Evolutionary conservation across 768 basidiomycete genomes (phyloP).

Genomic region (Cubamyces sp.): DNA sequence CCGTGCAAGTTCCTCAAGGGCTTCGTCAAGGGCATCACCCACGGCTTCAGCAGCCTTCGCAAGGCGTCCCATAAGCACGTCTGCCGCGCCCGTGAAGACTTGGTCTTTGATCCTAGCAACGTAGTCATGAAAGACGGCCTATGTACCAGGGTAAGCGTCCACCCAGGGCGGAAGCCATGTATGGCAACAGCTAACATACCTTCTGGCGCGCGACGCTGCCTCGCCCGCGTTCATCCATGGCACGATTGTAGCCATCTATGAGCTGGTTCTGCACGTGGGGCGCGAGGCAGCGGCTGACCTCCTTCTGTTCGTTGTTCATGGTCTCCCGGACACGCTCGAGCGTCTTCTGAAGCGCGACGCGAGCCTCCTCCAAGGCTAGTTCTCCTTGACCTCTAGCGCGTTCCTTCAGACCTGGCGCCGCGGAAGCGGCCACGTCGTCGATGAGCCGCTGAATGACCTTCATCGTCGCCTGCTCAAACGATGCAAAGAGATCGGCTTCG

Average conservation of each 20-base stretch:
- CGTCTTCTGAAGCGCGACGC: constrained; percentile 50
- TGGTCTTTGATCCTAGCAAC: constrained; percentile 48
- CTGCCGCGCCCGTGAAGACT: constrained; percentile 57
- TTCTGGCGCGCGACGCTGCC: constrained; percentile 67
- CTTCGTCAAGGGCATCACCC: constrained; percentile 49
- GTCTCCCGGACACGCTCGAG: constrained; percentile 53
- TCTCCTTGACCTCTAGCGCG: constrained; percentile 55
- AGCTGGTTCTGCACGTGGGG: constrained; percentile 59
- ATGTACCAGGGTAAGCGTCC: background rate
- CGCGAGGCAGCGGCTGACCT: constrained; percentile 58
- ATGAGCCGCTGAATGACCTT: constrained; percentile 47
- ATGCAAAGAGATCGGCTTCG: constrained; percentile 57
- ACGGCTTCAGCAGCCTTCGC: constrained; percentile 51
- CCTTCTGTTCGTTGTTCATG: constrained; percentile 59
- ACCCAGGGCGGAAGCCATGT: background rate
- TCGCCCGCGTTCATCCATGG: constrained; percentile 56
- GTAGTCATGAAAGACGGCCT: constrained; percentile 54
- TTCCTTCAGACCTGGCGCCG: constrained; percentile 56
- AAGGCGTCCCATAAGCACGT: constrained; percentile 52
- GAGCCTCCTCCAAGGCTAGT: constrained; percentile 54
- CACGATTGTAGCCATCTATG: constrained; percentile 53
- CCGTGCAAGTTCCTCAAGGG: constrained; percentile 54
- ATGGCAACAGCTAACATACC: constrained; percentile 35
- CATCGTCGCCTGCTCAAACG: constrained; percentile 47
- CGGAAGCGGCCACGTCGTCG: constrained; percentile 54